These are phyloP conservation scores for Medicago ruthenica DNA, from an alignment of 306 rosid species.

Conservation along the genomic window DNA sequence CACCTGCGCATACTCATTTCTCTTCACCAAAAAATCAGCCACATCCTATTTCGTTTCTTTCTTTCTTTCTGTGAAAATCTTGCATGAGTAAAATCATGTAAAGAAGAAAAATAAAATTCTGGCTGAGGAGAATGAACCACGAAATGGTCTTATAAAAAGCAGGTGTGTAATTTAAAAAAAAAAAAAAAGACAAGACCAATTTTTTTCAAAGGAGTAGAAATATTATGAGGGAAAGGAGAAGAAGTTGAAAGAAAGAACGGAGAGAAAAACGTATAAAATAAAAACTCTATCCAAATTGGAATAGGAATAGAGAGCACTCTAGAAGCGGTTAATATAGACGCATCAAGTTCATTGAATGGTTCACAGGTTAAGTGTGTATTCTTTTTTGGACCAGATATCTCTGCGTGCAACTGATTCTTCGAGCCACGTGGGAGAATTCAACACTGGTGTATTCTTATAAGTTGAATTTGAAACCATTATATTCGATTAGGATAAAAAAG, in stretches of 20 bases:
- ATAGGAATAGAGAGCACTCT: slow-evolving; percentile 6
- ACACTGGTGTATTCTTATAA: no score
- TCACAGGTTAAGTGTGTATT: slow-evolving; percentile 17
- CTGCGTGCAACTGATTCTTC: no score
- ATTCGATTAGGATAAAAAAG: no score
- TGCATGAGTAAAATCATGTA: not conserved
- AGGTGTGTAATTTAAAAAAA: not conserved
- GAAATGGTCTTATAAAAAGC: not conserved
- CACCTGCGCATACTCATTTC: slow-evolving; percentile 24
- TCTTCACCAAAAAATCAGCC: slow-evolving; percentile 4
- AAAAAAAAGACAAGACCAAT: not conserved
- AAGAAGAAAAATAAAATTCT: not conserved
- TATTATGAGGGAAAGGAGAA: not conserved
- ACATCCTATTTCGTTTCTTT: slow-evolving; percentile 21
- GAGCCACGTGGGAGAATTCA: no score
- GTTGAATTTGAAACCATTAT: no score
- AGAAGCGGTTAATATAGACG: slow-evolving; percentile 35
- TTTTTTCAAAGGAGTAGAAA: not conserved
- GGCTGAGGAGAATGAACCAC: slow-evolving; percentile 1
- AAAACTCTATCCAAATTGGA: slow-evolving; percentile 38
- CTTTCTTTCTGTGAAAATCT: slow-evolving; percentile 16
- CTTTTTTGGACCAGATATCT: no score
- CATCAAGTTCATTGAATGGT: slow-evolving; percentile 30
- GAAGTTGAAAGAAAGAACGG: slow-evolving; percentile 12
- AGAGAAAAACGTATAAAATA: slow-evolving; percentile 42